A percentile compares a stretch with the other conserved stretches of the same genome.
Conservation (phyloP, 148 eudicot genomes). For the Silene conica region DNA sequence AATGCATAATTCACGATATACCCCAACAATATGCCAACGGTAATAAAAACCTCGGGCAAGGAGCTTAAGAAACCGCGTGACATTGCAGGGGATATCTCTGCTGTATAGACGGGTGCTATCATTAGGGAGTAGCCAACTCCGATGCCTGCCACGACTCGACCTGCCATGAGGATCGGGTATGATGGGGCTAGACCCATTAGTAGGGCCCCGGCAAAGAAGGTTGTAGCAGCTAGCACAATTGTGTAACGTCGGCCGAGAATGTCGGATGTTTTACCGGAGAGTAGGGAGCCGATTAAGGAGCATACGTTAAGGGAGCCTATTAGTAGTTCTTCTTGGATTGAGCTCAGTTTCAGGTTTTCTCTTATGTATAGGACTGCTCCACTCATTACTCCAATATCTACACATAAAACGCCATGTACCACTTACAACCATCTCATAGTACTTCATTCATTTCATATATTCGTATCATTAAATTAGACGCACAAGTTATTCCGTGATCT, state of each 20-base stretch:
- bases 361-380: constrained; percentile 69
- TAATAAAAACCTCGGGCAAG: constrained; percentile 76
- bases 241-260: constrained; percentile 80
- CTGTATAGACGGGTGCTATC: constrained; percentile 86
- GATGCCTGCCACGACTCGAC: constrained; percentile 70
- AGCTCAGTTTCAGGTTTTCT: constrained; percentile 50
- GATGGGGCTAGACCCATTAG: constrained; percentile 84
- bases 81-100: constrained; percentile 74
- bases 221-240: constrained; percentile 62
- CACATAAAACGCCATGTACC: not conserved
- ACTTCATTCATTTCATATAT: too few species aligned
- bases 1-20: constrained; percentile 57
- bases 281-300: constrained; percentile 67
- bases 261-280: constrained; percentile 82
- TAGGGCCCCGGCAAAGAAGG: constrained; percentile 71
- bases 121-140: constrained; percentile 93
- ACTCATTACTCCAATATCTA: constrained; percentile 93
- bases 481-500: too few species aligned
- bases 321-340: constrained; percentile 50
- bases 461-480: too few species aligned
- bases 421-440: too few species aligned
- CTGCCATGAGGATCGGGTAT: constrained; percentile 59
- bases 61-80: constrained; percentile 78
- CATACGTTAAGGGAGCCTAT: constrained; percentile 70
- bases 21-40: constrained; percentile 71